Base-by-base conservation (phyloP, 805 yeast genomes). In the Candida tibetensis region DNA sequence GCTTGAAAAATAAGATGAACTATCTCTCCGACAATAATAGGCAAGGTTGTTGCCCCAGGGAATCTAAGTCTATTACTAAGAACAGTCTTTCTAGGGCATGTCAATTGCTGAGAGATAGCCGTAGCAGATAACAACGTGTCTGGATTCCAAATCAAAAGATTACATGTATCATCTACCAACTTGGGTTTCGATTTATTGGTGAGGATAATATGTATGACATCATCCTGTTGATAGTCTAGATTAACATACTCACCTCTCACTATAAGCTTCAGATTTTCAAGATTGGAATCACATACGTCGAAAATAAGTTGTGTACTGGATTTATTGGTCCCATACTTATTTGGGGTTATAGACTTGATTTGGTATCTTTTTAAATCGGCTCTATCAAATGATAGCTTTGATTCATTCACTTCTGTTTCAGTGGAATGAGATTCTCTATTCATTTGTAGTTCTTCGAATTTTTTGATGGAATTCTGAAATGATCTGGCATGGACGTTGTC, bases 71-170 rank as follows among this genome's bases (percentile, higher is more conserved):
- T 65, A 19, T 73, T 68, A 22, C 68, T 64, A 3, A 91, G 58
- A 0, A 86, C 80, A 0, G 91, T 77, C 41, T 81, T 76, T 39
- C 99, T 66, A 21, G 78, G 67, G 54, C 99, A 93, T 14, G 66
- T 71, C 21, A 87, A 64, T 2, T 91, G 82, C 29, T 84, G 84
- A 1, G 96, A 82, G 1, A 89, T 76, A 3, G 82, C 65, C 0
- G 98, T 93, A 2, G 96, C 89, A 0, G 96, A 77, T 0, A 91
- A 62, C 9, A 93, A 61, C 3, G 77, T 62, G 55, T 93, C 98
- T 0, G 99, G 99, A 47, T 85, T 77, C 74, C 93, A 74, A 15
- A 91, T 72, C 19, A 90, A 59, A n/a, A 89, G 55, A 47, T 83
- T 79, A 21, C 72, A 72, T 23, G 71, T 61, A 41, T 74, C 72